These are phyloP conservation scores for Fusarium sp. DNA, from an alignment of 2,329 filamentous ascomycete species.

Conservation along the genomic window DNA sequence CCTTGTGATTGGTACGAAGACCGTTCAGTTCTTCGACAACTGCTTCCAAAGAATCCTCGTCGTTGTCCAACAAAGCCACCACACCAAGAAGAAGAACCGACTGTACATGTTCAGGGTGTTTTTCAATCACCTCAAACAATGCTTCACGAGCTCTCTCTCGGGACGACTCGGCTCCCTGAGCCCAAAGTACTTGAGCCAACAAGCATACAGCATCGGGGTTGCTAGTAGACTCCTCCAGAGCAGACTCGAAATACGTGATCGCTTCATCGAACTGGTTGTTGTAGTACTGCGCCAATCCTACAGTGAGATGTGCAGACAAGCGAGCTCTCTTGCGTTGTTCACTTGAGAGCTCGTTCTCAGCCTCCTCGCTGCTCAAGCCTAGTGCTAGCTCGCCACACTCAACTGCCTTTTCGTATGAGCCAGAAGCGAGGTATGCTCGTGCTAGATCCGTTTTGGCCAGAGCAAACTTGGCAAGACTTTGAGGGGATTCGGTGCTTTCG, in stretches of 20 bases:
- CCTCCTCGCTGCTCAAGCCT: slow-evolving; percentile 78
- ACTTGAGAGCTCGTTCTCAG: slow-evolving; percentile 71
- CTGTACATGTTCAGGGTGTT: slow-evolving; percentile 78
- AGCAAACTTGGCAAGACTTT: slow-evolving; percentile 79
- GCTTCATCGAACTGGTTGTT: slow-evolving; percentile 72
- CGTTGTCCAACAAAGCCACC: slow-evolving; percentile 83
- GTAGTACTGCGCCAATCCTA: slow-evolving; percentile 85
- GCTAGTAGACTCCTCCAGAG: slow-evolving; percentile 78
- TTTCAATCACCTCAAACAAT: slow-evolving; percentile 83
- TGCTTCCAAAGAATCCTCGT: slow-evolving; percentile 81
- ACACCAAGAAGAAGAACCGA: slow-evolving; percentile 84
- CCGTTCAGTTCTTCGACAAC: slow-evolving; percentile 80
- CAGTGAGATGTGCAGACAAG: slow-evolving; percentile 85
- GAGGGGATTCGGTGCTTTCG: slow-evolving; percentile 81
- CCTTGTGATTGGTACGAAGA: slow-evolving; percentile 73
- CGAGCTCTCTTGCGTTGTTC: slow-evolving; percentile 76
- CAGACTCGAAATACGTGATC: slow-evolving; percentile 81
- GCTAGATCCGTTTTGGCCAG: slow-evolving; percentile 88
- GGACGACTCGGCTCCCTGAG: slow-evolving; percentile 79
- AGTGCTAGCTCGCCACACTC: slow-evolving; percentile 86
- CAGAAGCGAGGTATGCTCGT: slow-evolving; percentile 79
- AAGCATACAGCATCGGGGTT: slow-evolving; percentile 88
- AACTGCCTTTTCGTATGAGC: slow-evolving; percentile 73
- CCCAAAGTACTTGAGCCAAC: slow-evolving; percentile 92
- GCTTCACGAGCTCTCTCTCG: slow-evolving; percentile 80